A percentile compares a stretch with the other conserved stretches of the same genome.
phyloP scores from a whole-genome alignment of 1,284 basidiomycete species.

The Fomitopsis schrenkii region DNA sequence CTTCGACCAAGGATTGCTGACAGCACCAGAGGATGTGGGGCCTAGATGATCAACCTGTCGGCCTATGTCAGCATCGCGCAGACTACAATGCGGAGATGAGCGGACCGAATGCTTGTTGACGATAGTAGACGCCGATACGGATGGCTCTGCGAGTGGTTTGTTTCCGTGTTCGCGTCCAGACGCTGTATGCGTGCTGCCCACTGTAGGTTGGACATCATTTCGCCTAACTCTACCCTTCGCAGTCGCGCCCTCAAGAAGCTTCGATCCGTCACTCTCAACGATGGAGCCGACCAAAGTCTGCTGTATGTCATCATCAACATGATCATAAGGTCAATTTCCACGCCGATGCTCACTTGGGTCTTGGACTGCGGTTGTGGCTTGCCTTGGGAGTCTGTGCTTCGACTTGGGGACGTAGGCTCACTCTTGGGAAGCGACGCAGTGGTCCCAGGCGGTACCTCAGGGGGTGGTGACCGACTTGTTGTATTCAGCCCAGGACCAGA shows the following conservation, averaged over 20 bases:
- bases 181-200: not conserved
- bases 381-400: slow-evolving; percentile 11
- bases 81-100: not conserved
- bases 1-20: slow-evolving; percentile 53
- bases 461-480: slow-evolving; percentile 59
- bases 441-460: slow-evolving; percentile 29
- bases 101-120: slow-evolving; percentile 33
- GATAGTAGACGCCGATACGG: slow-evolving; percentile 18
- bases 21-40: slow-evolving; percentile 40
- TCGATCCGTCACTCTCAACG: slow-evolving; percentile 54
- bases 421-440: slow-evolving; percentile 21
- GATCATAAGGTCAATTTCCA: slow-evolving; percentile 67
- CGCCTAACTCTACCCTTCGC: not conserved
- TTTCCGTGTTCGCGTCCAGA: not conserved
- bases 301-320: slow-evolving; percentile 40
- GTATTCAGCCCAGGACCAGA: slow-evolving; percentile 35
- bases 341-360: slow-evolving; percentile 62
- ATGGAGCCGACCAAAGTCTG: slow-evolving; percentile 26
- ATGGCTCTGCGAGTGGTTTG: not conserved
- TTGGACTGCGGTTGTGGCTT: slow-evolving; percentile 43
- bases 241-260: not conserved
- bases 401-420: slow-evolving; percentile 26
- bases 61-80: not conserved
- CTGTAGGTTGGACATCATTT: not conserved
- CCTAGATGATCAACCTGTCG: not conserved